Conservation (phyloP, 495 filamentous ascomycete species). For the Aspergillus coremiiformis region DNA sequence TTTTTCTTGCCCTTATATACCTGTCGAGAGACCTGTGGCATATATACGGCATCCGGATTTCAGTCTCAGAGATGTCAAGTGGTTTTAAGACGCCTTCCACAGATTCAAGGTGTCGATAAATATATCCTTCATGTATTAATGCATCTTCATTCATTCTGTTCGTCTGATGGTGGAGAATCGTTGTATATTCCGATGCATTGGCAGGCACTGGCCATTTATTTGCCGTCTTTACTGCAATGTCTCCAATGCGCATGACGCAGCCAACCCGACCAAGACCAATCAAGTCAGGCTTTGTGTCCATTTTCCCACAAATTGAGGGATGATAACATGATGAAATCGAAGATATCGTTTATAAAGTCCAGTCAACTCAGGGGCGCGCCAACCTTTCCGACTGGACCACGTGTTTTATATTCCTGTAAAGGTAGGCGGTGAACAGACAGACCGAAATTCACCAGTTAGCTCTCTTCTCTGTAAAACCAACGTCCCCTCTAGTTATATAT, state of each 20-base stretch:
- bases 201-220: constrained; percentile 2
- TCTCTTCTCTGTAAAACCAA: no score
- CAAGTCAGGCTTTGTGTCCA: constrained; percentile 1
- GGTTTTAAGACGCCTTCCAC: constrained; percentile 3
- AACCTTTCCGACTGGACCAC: no score
- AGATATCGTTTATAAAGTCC: no score
- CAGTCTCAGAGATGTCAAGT: constrained; percentile 1
- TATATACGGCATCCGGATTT: constrained; percentile 6
- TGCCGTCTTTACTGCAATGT: constrained; percentile 2
- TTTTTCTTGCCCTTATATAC: no score
- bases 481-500: no score
- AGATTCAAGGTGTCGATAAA: background rate
- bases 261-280: constrained; percentile 5
- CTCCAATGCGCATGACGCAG: constrained; percentile 3
- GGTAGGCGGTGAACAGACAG: no score
- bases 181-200: constrained; percentile 1
- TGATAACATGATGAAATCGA: no score
- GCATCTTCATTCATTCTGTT: constrained; percentile 8
- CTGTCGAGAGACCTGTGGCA: constrained; percentile 1
- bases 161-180: background rate
- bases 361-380: no score
- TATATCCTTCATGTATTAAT: background rate
- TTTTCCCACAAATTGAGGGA: background rate
- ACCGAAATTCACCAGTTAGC: no score
- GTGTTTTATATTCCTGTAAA: no score